Base-by-base conservation (phyloP, 2,329 filamentous ascomycete genomes). In the Exserohilum rostratum region DNA sequence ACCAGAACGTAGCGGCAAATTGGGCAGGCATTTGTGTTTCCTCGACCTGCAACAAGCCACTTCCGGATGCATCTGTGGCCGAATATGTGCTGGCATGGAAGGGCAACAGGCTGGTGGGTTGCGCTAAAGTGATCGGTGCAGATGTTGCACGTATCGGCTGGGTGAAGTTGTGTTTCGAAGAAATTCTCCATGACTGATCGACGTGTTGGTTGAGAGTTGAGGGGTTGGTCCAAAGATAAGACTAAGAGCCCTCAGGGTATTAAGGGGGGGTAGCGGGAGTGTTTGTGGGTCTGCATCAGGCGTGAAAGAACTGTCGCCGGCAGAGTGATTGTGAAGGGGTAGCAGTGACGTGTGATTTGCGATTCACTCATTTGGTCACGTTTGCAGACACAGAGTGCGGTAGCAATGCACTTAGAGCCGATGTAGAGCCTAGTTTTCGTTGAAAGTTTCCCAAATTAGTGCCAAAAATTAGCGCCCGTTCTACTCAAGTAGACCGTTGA, bases 31-130 rank as follows among this genome's bases (percentile, higher is more conserved):
- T 57, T 64, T 15, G 57, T 65, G 38, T 68, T 68, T 2, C 65
- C 65, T 25, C 57, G 59, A 2, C 66, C 67, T 17, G 52, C 46
- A 27, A 58, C 59, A 1, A 73, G 43, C 71, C 71, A 74, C 34
- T 45, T 64, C 30, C 53, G 55, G 29, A 74, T 69, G 50, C 71
- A 74, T 7, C 50, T 38, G 33, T 71, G 55, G 9, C 70, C 70
- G 46, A 74, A 71, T 13, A 73, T 69, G 29, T 74, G 71, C 30
- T 62, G 61, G 53, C 71, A 74, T 10, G 60, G 58, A 6, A 74
- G 60, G 2, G 66, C 58, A n/a, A 72, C 69, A 2, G 70, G 71
- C 13, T 62, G 57, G 18, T 72, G 68, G 2, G 50, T 50, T 0
- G 53, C 52, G 30, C 62, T 62, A 45, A 71, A 72, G 11, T 54